Conservation (phyloP, 2,329 filamentous ascomycete genomes). For the Aspergillus neoniger region DNA sequence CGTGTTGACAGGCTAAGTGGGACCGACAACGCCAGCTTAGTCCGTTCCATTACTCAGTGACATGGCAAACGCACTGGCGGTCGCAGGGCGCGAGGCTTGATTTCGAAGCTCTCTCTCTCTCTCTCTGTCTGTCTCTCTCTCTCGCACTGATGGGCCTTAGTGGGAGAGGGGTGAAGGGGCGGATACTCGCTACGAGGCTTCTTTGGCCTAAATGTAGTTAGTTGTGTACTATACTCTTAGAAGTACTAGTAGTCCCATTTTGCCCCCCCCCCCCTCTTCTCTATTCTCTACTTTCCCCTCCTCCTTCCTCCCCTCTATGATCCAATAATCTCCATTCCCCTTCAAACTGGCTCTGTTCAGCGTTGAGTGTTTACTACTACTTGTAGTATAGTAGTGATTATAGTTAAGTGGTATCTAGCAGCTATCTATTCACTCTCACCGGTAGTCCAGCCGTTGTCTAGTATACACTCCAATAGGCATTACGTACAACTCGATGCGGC, state of each 20-base stretch:
- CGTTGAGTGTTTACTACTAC: too few relatives aligned
- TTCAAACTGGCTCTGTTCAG: too few relatives aligned
- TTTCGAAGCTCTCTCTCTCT: not conserved
- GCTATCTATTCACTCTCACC: too few relatives aligned
- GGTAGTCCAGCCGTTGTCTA: not conserved
- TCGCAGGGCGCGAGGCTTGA: slow-evolving; percentile 14
- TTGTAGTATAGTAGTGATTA: too few relatives aligned
- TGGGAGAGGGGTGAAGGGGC: not conserved
- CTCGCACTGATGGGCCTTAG: not conserved
- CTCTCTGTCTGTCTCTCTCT: too few relatives aligned
- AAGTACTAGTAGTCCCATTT: not conserved
- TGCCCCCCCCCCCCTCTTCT: too few relatives aligned
- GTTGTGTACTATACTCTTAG: too few relatives aligned
- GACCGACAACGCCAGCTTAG: slow-evolving; percentile 15
- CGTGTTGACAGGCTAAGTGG: slow-evolving; percentile 21
- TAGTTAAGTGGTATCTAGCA: too few relatives aligned
- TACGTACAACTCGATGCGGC: slow-evolving; percentile 4
- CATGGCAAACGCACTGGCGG: slow-evolving; percentile 16
- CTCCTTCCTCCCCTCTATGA: too few relatives aligned
- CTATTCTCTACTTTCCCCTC: not conserved
- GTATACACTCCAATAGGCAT: not conserved
- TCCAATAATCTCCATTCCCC: too few relatives aligned
- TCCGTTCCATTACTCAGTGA: slow-evolving; percentile 17
- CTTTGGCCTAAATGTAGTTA: not conserved
- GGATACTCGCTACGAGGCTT: not conserved